A percentile compares a stretch with the other conserved stretches of the same genome.
Evolutionary conservation across 2,329 filamentous ascomycete genomes (phyloP).

Genomic region (Dactylellina parvicollis): DNA sequence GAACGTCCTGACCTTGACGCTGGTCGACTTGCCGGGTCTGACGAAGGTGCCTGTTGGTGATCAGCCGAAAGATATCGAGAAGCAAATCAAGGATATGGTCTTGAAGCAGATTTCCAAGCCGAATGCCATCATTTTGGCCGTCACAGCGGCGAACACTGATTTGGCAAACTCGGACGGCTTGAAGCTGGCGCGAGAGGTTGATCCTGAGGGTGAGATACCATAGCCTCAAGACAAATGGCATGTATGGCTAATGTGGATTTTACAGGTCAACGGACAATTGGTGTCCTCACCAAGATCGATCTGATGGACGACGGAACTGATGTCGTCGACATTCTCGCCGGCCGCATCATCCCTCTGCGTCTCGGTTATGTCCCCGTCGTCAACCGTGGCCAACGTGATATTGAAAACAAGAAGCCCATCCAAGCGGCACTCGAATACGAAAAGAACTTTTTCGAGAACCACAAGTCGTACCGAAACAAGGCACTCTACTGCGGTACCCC

Average conservation of each 20-base stretch:
- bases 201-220: slow-evolving; percentile 77
- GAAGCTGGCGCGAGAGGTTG: slow-evolving; percentile 94
- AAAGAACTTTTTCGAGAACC: slow-evolving; percentile 97
- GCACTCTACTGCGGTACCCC: slow-evolving; percentile 98
- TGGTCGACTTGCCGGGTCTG: slow-evolving; percentile 94
- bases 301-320: slow-evolving; percentile 99
- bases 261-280: slow-evolving; percentile 82
- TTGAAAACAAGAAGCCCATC: slow-evolving; percentile 97
- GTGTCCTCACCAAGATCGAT: slow-evolving; percentile 98
- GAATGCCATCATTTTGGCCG: slow-evolving; percentile 96
- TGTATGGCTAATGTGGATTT: slow-evolving; percentile 12
- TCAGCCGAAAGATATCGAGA: slow-evolving; percentile 94
- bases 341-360: slow-evolving; percentile 92
- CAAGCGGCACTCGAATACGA: slow-evolving; percentile 89
- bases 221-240: not conserved
- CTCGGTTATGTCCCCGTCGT: slow-evolving; percentile 97
- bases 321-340: slow-evolving; percentile 97
- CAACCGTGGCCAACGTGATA: slow-evolving; percentile 96
- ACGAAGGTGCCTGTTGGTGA: slow-evolving; percentile 97
- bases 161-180: slow-evolving; percentile 97
- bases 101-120: slow-evolving; percentile 98
- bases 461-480: slow-evolving; percentile 99
- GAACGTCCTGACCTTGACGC: slow-evolving; percentile 93
- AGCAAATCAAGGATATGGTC: slow-evolving; percentile 97
- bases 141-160: slow-evolving; percentile 96